These are phyloP conservation scores for Endothia cerciana DNA, from an alignment of 2,329 filamentous ascomycete genomes.

Conservation along the genomic window DNA sequence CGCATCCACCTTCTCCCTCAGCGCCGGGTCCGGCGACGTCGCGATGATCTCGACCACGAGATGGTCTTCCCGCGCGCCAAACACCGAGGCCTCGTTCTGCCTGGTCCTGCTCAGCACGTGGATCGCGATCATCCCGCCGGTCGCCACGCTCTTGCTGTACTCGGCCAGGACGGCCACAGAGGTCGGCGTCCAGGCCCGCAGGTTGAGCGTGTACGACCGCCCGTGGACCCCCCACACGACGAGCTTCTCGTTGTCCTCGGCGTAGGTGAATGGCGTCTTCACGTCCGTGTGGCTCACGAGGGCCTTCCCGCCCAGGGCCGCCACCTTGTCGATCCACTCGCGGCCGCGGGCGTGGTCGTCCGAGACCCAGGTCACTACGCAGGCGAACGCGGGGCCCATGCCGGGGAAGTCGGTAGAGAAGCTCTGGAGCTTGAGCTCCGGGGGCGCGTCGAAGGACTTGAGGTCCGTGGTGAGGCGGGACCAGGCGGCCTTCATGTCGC, in stretches of 20 bases:
- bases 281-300: neutral
- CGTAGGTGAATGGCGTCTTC: neutral
- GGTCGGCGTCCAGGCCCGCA: neutral
- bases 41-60: constrained; percentile 1
- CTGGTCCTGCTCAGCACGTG: neutral
- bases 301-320: constrained; percentile 31
- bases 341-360: constrained; percentile 37
- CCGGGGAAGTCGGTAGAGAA: constrained; percentile 36
- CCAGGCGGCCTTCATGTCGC: constrained; percentile 4
- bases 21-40: neutral
- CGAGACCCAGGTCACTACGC: constrained; percentile 40
- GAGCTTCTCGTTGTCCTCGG: neutral
- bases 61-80: neutral
- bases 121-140: neutral
- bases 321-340: constrained; percentile 36
- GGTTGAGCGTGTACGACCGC: constrained; percentile 4
- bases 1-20: neutral
- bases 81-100: neutral
- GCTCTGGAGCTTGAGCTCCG: constrained; percentile 36
- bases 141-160: neutral
- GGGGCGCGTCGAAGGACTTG: constrained; percentile 20
- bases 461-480: neutral
- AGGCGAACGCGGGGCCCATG: constrained; percentile 35
- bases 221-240: neutral
- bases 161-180: neutral